phyloP scores from a whole-genome alignment of 495 filamentous ascomycete genomes.

The Aspergillus diversus region DNA sequence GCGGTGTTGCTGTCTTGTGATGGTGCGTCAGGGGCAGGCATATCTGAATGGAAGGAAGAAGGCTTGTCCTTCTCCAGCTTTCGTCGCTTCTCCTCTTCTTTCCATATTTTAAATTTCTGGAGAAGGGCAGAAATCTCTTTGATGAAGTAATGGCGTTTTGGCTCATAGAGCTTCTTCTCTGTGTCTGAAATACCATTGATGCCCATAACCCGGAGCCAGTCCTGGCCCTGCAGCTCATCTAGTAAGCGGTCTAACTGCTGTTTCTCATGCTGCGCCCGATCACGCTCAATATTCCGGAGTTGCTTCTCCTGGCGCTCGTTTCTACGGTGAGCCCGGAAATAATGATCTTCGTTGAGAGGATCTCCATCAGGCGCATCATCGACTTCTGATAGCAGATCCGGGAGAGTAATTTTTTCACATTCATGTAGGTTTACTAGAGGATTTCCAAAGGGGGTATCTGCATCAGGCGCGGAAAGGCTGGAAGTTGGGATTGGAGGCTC shows the following conservation, averaged over 20 bases:
- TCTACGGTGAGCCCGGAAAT: constrained; percentile 70
- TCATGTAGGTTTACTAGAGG: constrained; percentile 44
- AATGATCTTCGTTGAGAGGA: constrained; percentile 69
- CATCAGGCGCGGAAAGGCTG: constrained; percentile 21
- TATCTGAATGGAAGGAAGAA: constrained; percentile 29
- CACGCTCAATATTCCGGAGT: constrained; percentile 89
- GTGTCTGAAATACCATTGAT: constrained; percentile 81
- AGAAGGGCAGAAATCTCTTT: constrained; percentile 76
- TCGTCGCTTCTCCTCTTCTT: constrained; percentile 83
- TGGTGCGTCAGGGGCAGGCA: background rate
- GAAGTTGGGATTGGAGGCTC: constrained; percentile 29
- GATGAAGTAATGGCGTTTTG: constrained; percentile 82
- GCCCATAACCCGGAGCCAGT: constrained; percentile 95
- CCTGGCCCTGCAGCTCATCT: constrained; percentile 83
- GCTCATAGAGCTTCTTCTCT: constrained; percentile 82
- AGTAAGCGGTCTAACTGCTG: constrained; percentile 83
- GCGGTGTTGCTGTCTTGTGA: constrained; percentile 2
- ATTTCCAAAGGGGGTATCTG: constrained; percentile 41
- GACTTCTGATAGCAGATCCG: constrained; percentile 10
- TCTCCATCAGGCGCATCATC: constrained; percentile 54
- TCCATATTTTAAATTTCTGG: constrained; percentile 86
- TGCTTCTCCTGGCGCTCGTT: constrained; percentile 90
- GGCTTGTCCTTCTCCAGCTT: constrained; percentile 69
- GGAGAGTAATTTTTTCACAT: constrained; percentile 38
- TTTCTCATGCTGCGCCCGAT: constrained; percentile 89